These are phyloP conservation scores for Pseudogymnoascus sp. DNA, from an alignment of 2,329 filamentous ascomycete species.

Conservation along the genomic window DNA sequence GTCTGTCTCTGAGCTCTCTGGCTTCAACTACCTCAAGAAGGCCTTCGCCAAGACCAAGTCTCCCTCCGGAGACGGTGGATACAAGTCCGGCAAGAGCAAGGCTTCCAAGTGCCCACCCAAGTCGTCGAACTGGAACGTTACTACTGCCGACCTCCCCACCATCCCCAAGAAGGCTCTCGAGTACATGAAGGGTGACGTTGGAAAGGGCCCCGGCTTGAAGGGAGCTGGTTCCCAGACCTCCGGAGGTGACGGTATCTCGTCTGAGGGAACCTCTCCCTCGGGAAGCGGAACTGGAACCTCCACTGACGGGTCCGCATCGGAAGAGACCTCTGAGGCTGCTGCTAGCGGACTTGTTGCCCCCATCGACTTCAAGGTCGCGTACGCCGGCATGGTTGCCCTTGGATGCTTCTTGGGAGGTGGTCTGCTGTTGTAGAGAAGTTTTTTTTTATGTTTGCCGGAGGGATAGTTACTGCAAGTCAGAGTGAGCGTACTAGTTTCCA, in stretches of 20 bases:
- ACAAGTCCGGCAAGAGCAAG: not conserved
- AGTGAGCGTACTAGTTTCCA: not conserved
- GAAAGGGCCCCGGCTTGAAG: not conserved
- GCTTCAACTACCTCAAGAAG: conserved; percentile 6
- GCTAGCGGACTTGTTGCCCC: not conserved
- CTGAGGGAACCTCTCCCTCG: not conserved
- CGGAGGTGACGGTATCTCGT: not conserved
- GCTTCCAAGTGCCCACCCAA: not conserved
- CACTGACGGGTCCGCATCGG: not conserved
- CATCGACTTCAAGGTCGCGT: not conserved
- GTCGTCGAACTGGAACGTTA: conserved; percentile 4
- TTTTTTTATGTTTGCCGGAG: not conserved
- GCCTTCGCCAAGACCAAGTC: not conserved
- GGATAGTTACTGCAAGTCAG: not conserved
- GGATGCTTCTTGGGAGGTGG: conserved; percentile 1
- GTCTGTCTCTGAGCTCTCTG: not conserved
- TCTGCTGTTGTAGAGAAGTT: not conserved
- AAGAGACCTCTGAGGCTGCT: not conserved
- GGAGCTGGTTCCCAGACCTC: not conserved
- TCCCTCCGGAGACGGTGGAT: not conserved
- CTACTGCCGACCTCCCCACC: not conserved
- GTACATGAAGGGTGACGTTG: not conserved
- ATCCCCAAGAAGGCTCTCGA: conserved; percentile 1
- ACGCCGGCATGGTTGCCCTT: not conserved
- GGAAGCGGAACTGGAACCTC: not conserved